A percentile compares a stretch with the other conserved stretches of the same genome.
Evolutionary conservation across 805 yeast species (phyloP).

Genomic region (Brettanomyces naardenensis): DNA sequence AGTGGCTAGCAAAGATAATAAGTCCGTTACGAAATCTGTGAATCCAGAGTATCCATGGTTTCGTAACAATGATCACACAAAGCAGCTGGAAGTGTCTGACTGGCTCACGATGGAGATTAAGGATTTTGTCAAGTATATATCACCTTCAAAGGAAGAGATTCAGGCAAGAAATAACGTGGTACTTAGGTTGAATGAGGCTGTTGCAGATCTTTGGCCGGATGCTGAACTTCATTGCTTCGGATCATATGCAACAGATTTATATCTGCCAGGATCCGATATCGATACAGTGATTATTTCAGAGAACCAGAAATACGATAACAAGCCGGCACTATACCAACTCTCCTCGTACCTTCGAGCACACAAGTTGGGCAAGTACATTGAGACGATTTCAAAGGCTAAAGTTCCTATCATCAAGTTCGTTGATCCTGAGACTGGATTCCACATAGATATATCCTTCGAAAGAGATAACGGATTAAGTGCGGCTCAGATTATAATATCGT

Average conservation of each 20-base stretch:
- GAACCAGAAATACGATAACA: constrained; percentile 48
- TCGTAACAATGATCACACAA: constrained; percentile 66
- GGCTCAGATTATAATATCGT: constrained; percentile 64
- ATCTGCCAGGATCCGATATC: constrained; percentile 91
- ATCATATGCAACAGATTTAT: constrained; percentile 87
- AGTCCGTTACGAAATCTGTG: constrained; percentile 18
- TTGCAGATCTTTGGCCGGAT: constrained; percentile 61
- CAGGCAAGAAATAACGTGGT: constrained; percentile 59
- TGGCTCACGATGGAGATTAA: constrained; percentile 83
- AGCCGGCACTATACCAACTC: constrained; percentile 62
- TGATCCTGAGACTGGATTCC: constrained; percentile 61
- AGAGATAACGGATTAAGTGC: constrained; percentile 76
- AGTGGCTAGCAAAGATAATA: constrained; percentile 37
- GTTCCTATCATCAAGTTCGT: constrained; percentile 92
- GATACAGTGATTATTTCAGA: constrained; percentile 81
- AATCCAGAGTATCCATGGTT: constrained; percentile 63
- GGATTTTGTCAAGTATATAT: constrained; percentile 77
- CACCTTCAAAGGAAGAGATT: constrained; percentile 76
- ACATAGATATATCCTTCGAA: constrained; percentile 87
- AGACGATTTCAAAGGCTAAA: constrained; percentile 82
- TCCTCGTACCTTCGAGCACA: constrained; percentile 59
- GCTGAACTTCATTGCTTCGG: constrained; percentile 85
- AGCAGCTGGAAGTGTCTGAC: constrained; percentile 69
- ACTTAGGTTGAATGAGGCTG: constrained; percentile 43
- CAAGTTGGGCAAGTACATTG: constrained; percentile 61